Percentiles rank a stretch among this genome's conserved stretches.
Conservation (phyloP, 1,139 yeast genomes). For the Yamadazyma mexicana region DNA sequence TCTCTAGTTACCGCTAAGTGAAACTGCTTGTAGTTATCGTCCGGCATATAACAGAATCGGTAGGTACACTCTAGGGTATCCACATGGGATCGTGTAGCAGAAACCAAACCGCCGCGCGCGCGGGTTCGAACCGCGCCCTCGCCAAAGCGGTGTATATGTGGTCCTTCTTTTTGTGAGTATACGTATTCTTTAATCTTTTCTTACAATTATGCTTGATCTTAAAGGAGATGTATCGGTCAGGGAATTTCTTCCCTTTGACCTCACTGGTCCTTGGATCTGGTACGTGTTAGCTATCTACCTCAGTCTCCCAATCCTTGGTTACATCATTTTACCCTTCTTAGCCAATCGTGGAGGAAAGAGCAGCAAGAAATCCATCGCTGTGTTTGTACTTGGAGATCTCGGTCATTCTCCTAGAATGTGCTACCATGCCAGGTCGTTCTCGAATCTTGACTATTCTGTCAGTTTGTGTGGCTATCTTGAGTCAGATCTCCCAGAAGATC, state of each 20-base stretch:
- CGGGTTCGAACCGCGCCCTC: too few species aligned
- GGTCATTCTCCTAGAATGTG: constrained; percentile 97
- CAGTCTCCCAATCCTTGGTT: constrained; percentile 36
- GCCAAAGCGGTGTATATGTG: too few species aligned
- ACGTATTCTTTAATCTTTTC: too few species aligned
- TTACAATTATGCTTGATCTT: constrained; percentile 9
- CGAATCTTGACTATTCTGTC: constrained; percentile 69
- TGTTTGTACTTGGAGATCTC: constrained; percentile 87
- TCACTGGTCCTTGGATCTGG: constrained; percentile 40
- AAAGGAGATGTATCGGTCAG: constrained; percentile 3
- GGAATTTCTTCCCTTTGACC: constrained; percentile 4
- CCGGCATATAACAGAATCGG: too few species aligned
- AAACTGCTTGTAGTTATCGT: too few species aligned
- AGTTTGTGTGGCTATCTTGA: constrained; percentile 85
- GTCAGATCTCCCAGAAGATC: constrained; percentile 50
- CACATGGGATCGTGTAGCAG: too few species aligned
- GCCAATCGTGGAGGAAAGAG: constrained; percentile 24
- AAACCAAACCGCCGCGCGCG: too few species aligned
- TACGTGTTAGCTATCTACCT: constrained; percentile 36
- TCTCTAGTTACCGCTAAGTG: too few species aligned
- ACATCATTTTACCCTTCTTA: constrained; percentile 34
- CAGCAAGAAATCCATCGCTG: constrained; percentile 54
- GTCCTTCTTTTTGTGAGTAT: too few species aligned
- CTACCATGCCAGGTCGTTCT: constrained; percentile 82
- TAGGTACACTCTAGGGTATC: too few species aligned